phyloP scores from a whole-genome alignment of 495 filamentous ascomycete genomes.

The Xeromyces bisporus region DNA sequence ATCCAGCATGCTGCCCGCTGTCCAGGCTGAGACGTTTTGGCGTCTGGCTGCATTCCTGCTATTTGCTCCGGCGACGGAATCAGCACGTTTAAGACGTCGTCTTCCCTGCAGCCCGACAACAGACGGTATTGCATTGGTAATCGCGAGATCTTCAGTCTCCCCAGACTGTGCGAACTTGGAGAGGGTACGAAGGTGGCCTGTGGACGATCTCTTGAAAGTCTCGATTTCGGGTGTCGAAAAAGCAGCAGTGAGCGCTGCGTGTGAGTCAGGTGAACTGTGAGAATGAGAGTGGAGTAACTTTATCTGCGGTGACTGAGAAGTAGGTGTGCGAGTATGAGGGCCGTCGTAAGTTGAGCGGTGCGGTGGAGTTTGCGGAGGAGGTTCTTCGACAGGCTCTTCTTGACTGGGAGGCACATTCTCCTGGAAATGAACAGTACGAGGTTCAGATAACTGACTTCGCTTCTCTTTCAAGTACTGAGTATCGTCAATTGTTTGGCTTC shows the following conservation, averaged over 20 bases:
- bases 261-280: slow-evolving; percentile 26
- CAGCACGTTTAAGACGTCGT: slow-evolving; percentile 60
- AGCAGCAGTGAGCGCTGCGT: slow-evolving; percentile 28
- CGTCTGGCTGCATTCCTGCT: slow-evolving; percentile 29
- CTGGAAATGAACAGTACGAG: slow-evolving; percentile 12
- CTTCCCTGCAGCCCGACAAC: slow-evolving; percentile 78
- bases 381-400: not conserved
- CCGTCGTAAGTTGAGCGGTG: too few relatives aligned
- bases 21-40: slow-evolving; percentile 48
- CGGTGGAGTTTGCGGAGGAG: slow-evolving; percentile 14
- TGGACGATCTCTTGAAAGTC: slow-evolving; percentile 66
- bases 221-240: slow-evolving; percentile 54
- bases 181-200: slow-evolving; percentile 72
- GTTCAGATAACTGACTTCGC: slow-evolving; percentile 19
- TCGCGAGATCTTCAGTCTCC: slow-evolving; percentile 59
- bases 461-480: slow-evolving; percentile 19
- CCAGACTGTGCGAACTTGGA: slow-evolving; percentile 68
- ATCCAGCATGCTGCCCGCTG: slow-evolving; percentile 94
- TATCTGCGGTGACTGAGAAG: slow-evolving; percentile 21
- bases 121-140: slow-evolving; percentile 56
- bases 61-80: slow-evolving; percentile 33
- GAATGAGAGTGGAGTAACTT: slow-evolving; percentile 20
- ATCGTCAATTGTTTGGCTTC: slow-evolving; percentile 29
- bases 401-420: slow-evolving; percentile 18
- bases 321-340: slow-evolving; percentile 14